A percentile compares a stretch with the other conserved stretches of the same genome.
phyloP scores from a whole-genome alignment of 768 basidiomycete genomes.

The Leccinum subgranulosum region DNA sequence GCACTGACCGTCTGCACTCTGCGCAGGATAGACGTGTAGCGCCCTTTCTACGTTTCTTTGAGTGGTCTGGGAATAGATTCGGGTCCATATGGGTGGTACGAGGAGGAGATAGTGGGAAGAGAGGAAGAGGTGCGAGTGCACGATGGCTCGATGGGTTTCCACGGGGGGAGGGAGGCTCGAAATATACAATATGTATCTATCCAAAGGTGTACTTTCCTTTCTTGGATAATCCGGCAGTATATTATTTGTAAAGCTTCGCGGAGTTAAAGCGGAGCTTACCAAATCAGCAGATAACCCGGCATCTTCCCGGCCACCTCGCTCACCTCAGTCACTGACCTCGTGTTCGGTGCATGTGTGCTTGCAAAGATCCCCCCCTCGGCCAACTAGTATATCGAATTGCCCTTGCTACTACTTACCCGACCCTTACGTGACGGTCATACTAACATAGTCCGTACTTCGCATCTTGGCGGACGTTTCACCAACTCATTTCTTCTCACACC shows the following conservation, averaged over 20 bases:
- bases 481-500: conserved; percentile 3
- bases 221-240: conserved; percentile 17
- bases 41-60: conserved; percentile 65
- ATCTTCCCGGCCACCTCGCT: neutral
- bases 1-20: conserved; percentile 68
- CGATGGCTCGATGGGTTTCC: conserved; percentile 18
- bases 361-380: conserved; percentile 9
- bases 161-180: conserved; percentile 7
- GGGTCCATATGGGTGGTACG: conserved; percentile 20
- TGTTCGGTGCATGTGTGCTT: conserved; percentile 5
- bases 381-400: neutral
- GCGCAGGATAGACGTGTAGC: conserved; percentile 78
- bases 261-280: conserved; percentile 16
- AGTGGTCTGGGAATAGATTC: conserved; percentile 28
- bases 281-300: conserved; percentile 5
- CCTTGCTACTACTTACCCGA: neutral
- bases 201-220: conserved; percentile 16
- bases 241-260: conserved; percentile 20
- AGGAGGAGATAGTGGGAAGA: conserved; percentile 1
- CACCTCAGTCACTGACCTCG: conserved; percentile 12
- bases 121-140: conserved; percentile 16
- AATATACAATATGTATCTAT: conserved; percentile 16
- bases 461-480: neutral
- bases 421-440: neutral
- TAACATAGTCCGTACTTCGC: neutral